Base-by-base conservation (phyloP, 2,329 filamentous ascomycete genomes). In the Cladorrhinum sp. region DNA sequence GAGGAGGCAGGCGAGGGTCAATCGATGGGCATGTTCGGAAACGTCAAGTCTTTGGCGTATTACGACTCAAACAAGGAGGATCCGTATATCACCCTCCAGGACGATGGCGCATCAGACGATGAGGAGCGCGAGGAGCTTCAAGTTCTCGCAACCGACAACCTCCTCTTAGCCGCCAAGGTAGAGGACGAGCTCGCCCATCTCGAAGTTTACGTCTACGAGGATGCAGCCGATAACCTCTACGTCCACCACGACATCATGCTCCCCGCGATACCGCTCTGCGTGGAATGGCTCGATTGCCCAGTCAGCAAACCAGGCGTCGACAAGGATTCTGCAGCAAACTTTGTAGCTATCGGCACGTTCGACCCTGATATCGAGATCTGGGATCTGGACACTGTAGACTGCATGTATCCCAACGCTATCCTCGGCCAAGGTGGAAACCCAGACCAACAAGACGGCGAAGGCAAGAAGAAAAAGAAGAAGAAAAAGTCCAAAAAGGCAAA, bases 211-310 rank as follows among this genome's bases (percentile, higher is more conserved):
- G 92, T 99, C 25, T 99, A 98, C 77, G 95, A 99, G 75, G 95
- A 98, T 69, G 86, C 86, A 64, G 90, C 88, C 50, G 95, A 98
- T 77, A 99, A 99, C 74, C 87, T 99, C 63, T 99, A 99, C 75
- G 93, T 99, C 23, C 95, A 99, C 78, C 95, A 99, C 83, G 95
- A 99, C 76, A 96, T 99, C 69, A 98, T 99, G 93, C 84, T 99
- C 59, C 95, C 95, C 29, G 93, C 93, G 23, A 96, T 99, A 71
- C 95, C 95, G 10, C 85, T 99, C 6, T 95, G 92, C 71, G 84
- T 98, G 45, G 95, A 99, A 78, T 99, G 95, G 95, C 78, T 99
- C 50, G 91, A 97, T 73, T 82, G 96, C 59, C 89, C 92, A n/a
- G 92, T 96, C 36, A 88, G 90, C 66, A 91, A 92, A 73, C 76